phyloP scores from a whole-genome alignment of 192 early-diverging fungal genomes.

The Coemansia sp. region DNA sequence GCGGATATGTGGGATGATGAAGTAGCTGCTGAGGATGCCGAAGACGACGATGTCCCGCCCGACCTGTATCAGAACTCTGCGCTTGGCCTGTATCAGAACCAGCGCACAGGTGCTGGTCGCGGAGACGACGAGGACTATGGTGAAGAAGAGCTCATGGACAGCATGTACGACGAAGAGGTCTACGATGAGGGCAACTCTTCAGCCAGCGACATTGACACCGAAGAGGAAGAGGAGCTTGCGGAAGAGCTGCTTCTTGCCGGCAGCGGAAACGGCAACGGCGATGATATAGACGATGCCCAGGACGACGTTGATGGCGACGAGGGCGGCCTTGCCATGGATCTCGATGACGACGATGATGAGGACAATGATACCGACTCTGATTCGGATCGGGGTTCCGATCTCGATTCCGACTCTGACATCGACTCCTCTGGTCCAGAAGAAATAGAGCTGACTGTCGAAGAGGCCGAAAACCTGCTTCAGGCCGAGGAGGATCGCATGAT shows the following conservation, averaged over 20 bases:
- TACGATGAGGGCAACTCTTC: slow-evolving; percentile 59
- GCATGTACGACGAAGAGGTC: slow-evolving; percentile 52
- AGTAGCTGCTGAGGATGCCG: slow-evolving; percentile 20
- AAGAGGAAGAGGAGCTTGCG: slow-evolving; percentile 66
- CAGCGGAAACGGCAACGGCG: slow-evolving; percentile 68
- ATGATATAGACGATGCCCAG: slow-evolving; percentile 57
- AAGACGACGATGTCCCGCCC: slow-evolving; percentile 52
- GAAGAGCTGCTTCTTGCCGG: slow-evolving; percentile 43
- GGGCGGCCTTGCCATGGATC: slow-evolving; percentile 49
- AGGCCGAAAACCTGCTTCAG: slow-evolving; percentile 31
- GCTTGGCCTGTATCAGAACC: slow-evolving; percentile 53
- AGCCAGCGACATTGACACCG: slow-evolving; percentile 66
- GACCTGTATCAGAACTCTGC: slow-evolving; percentile 55
- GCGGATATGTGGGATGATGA: slow-evolving; percentile 44
- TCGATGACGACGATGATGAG: slow-evolving; percentile 53
- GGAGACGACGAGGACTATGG: slow-evolving; percentile 20
- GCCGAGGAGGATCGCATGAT: slow-evolving; percentile 57
- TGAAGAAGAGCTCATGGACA: slow-evolving; percentile 44
- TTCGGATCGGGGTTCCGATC: slow-evolving; percentile 54
- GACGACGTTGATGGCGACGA: slow-evolving; percentile 56
- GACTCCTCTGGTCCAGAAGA: slow-evolving; percentile 35
- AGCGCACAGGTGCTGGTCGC: slow-evolving; percentile 35
- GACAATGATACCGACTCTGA: slow-evolving; percentile 57
- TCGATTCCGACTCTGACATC: slow-evolving; percentile 54
- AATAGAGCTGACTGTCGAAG: slow-evolving; percentile 36